phyloP scores from a whole-genome alignment of 768 basidiomycete genomes.

The Amanita inopinata region DNA sequence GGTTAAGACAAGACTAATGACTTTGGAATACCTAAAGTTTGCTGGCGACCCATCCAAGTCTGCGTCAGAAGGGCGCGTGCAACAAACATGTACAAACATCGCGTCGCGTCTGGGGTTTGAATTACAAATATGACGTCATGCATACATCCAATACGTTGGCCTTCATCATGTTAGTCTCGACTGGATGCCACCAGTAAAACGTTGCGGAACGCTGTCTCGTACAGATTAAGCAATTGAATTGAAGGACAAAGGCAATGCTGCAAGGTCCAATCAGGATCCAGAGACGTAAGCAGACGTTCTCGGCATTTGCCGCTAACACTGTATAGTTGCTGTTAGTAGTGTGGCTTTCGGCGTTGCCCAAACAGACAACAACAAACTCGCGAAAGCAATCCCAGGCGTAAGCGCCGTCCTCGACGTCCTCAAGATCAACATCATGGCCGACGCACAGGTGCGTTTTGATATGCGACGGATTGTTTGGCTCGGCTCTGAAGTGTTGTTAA shows the following conservation, averaged over 20 bases:
- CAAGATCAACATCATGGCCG: constrained; percentile 47
- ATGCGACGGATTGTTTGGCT: neutral
- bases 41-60: constrained; percentile 56
- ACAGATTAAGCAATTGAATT: too few relatives aligned
- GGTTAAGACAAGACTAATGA: neutral
- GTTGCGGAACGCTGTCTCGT: too few relatives aligned
- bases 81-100: constrained; percentile 37
- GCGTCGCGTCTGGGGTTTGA: constrained; percentile 31
- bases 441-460: constrained; percentile 37
- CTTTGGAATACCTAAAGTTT: constrained; percentile 48
- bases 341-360: constrained; percentile 28
- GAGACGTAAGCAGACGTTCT: neutral
- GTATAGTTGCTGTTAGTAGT: constrained; percentile 30
- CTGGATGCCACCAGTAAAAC: too few relatives aligned
- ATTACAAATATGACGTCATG: constrained; percentile 4
- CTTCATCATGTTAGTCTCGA: neutral
- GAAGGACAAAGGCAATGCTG: too few relatives aligned
- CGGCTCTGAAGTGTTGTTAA: constrained; percentile 9
- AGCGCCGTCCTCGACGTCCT: constrained; percentile 27
- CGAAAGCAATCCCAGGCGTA: constrained; percentile 22
- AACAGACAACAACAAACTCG: constrained; percentile 32
- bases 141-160: neutral
- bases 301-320: constrained; percentile 28
- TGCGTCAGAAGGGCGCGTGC: constrained; percentile 26
- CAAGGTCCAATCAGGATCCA: too few relatives aligned